Evolutionary conservation across 75 land plant genomes (phyloP).

Genomic region (Pinus albicaulis): DNA sequence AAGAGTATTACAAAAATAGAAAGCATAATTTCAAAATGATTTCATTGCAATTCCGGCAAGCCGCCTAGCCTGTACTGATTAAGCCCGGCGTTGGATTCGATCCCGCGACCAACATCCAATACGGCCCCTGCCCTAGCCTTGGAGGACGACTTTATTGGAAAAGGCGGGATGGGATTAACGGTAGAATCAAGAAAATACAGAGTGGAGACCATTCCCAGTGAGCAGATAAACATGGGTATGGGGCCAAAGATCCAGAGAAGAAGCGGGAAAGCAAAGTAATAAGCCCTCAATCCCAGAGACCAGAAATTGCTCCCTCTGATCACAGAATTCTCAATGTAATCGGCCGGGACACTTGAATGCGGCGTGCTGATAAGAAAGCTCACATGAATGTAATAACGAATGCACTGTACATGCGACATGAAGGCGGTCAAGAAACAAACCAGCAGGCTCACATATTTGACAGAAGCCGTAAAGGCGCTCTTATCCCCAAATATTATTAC

Average conservation of each 20-base stretch:
- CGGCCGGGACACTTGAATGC: slow-evolving; percentile 21
- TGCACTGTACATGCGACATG: slow-evolving; percentile 68
- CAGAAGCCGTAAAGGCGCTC: not conserved
- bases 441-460: slow-evolving; percentile 52
- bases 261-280: slow-evolving; percentile 80
- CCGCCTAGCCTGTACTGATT: no score
- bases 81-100: no score
- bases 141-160: not conserved
- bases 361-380: slow-evolving; percentile 64
- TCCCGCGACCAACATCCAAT: no score
- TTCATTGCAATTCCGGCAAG: no score
- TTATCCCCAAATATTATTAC: slow-evolving; percentile 17
- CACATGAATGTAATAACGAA: slow-evolving; percentile 73
- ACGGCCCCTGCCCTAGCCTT: no score
- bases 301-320: slow-evolving; percentile 68
- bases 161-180: slow-evolving; percentile 8
- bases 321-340: slow-evolving; percentile 55
- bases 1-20: no score
- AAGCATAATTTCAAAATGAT: no score
- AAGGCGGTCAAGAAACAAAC: slow-evolving; percentile 75
- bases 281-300: slow-evolving; percentile 76
- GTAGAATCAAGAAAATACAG: slow-evolving; percentile 71
- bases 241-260: slow-evolving; percentile 91
- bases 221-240: slow-evolving; percentile 64
- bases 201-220: slow-evolving; percentile 27